These are phyloP conservation scores for Fusarium sp. DNA, from an alignment of 2,329 filamentous ascomycete species.

Conservation along the genomic window DNA sequence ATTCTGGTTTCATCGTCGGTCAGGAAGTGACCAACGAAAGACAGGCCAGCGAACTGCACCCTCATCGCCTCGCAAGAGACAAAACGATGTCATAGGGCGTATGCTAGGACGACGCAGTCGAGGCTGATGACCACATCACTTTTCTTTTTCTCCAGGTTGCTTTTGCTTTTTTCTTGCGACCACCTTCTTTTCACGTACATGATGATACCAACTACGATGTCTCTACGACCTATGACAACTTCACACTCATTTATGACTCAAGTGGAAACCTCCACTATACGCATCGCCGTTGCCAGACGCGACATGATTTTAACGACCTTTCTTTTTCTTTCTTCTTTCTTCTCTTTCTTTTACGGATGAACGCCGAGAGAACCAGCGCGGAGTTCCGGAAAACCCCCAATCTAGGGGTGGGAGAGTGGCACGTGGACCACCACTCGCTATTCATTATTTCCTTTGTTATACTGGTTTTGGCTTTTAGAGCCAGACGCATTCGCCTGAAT, in stretches of 20 bases:
- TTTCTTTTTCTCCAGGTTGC: neutral
- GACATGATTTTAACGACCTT: conserved; percentile 22
- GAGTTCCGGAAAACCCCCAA: conserved; percentile 27
- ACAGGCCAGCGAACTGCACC: conserved; percentile 38
- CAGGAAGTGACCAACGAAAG: conserved; percentile 46
- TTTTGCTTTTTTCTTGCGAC: neutral
- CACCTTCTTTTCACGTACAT: conserved; percentile 20
- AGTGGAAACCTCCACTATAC: conserved; percentile 8
- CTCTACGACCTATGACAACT: conserved; percentile 30
- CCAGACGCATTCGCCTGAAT: conserved; percentile 5
- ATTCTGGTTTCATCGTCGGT: conserved; percentile 57
- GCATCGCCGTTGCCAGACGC: conserved; percentile 28
- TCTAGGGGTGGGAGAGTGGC: conserved; percentile 11
- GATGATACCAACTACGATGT: conserved; percentile 39
- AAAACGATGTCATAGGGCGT: conserved; percentile 51
- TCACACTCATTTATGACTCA: conserved; percentile 12
- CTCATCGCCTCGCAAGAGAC: conserved; percentile 45
- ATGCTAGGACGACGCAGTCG: conserved; percentile 51
- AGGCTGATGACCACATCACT: conserved; percentile 17
- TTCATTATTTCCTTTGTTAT: conserved; percentile 27
- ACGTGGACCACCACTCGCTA: conserved; percentile 1
- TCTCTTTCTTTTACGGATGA: neutral
- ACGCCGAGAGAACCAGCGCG: conserved; percentile 16
- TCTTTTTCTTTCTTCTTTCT: neutral
- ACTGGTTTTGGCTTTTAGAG: neutral